Percentiles rank a stretch among this genome's conserved stretches.
Evolutionary conservation across 2,329 filamentous ascomycete genomes (phyloP).

Genomic region (Alternaria infectoria): DNA sequence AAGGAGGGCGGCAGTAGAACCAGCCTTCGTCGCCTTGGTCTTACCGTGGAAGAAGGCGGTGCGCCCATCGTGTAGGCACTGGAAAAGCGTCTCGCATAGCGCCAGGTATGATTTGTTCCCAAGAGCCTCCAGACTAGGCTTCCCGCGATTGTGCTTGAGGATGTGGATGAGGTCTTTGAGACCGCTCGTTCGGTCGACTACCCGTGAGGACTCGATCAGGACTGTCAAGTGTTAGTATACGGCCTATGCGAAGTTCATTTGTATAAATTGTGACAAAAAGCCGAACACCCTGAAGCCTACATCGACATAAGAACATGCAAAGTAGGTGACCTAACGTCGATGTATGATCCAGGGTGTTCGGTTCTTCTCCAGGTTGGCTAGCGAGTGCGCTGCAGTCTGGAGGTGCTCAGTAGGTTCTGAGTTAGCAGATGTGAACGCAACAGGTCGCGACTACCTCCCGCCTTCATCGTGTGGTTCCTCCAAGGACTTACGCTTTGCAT

Average conservation of each 20-base stretch:
- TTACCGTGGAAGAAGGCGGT: constrained; percentile 61
- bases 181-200: constrained; percentile 57
- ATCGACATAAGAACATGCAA: neutral
- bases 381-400: neutral
- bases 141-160: constrained; percentile 59
- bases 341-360: neutral
- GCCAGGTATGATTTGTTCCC: constrained; percentile 80
- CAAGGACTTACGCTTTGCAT: constrained; percentile 39
- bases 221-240: constrained; percentile 29
- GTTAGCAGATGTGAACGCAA: neutral
- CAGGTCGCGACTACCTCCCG: neutral
- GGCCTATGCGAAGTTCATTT: neutral
- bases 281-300: neutral
- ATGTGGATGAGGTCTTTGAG: constrained; percentile 63
- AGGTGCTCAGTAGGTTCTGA: neutral
- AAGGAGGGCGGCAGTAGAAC: constrained; percentile 58
- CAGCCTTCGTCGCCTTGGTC: constrained; percentile 45
- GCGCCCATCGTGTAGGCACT: constrained; percentile 71
- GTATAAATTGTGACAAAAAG: neutral
- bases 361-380: neutral
- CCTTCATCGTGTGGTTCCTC: neutral
- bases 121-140: constrained; percentile 55
- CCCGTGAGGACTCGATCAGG: constrained; percentile 34
- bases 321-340: neutral
- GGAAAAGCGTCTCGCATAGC: constrained; percentile 82